phyloP scores from a whole-genome alignment of 345 rosid genomes.

The Turritis glabra region DNA sequence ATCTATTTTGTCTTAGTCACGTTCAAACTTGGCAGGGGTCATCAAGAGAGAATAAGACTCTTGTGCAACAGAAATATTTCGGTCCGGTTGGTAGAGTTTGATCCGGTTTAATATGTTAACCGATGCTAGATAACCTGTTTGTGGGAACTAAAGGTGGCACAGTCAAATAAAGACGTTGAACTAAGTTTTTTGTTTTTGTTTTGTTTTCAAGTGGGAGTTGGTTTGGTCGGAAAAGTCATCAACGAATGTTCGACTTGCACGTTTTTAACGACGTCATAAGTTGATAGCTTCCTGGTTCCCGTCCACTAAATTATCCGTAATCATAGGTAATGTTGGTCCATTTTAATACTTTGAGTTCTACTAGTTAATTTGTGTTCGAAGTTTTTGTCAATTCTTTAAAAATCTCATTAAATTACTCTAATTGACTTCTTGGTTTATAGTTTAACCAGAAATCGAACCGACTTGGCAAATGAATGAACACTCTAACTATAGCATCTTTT shows the following conservation, averaged over 20 bases:
- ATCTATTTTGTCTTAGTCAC: constrained; percentile 36
- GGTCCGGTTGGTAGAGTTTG: background rate
- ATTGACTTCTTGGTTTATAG: no score
- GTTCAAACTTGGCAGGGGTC: constrained; percentile 19
- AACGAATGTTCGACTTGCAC: constrained; percentile 13
- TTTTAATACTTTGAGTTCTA: background rate
- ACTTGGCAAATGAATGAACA: no score
- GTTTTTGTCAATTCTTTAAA: background rate
- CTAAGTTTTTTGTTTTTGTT: constrained; percentile 14
- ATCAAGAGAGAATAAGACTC: constrained; percentile 10
- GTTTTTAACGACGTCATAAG: constrained; percentile 12
- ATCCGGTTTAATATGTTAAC: constrained; percentile 1
- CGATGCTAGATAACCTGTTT: background rate
- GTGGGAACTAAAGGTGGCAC: background rate
- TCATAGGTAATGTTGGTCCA: background rate
- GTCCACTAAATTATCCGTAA: background rate
- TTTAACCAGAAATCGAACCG: no score
- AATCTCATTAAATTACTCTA: no score
- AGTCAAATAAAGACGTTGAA: constrained; percentile 37
- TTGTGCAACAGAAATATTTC: constrained; percentile 16
- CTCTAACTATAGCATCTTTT: no score
- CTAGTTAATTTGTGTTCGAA: background rate
- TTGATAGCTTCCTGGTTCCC: background rate
- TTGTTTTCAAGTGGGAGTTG: constrained; percentile 24
- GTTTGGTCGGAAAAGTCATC: constrained; percentile 35